Evolutionary conservation across 2,329 filamentous ascomycete species (phyloP), one percentile per base, ranked within the genome.

Genomic region (Epichloe sylvatica): DNA sequence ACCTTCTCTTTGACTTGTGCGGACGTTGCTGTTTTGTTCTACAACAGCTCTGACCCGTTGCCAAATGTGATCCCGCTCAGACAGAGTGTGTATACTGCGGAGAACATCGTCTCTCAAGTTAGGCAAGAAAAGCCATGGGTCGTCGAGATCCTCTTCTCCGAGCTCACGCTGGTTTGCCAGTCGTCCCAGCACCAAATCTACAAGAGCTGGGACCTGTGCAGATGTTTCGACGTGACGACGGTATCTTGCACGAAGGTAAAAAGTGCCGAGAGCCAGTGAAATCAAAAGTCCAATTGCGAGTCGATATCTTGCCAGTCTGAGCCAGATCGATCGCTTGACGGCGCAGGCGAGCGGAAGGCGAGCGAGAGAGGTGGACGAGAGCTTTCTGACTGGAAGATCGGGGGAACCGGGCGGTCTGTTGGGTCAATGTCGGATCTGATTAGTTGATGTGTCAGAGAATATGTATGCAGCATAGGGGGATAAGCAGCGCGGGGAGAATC

Each of bases 71-170:
- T 92, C 84, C 37, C 92, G 77, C 58, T 89, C 79, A 8, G 75
- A 74, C 19, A 90, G 75, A 3, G 78, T 83, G 64, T 96, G 87
- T 53, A 94, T 82, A 30, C 84, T 79, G 19, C 91, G 76, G 38
- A 98, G 73, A 3, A 98, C 83, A 61, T 97, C 91, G 61, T 98
- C 92, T 52, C 92, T 77, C 49, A 98, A 71, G 62, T 97, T 92
- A 1, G 86, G 86, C 57, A 96, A 78, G 60, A 88, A 86, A 53
- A 98, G 78, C 69, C 86, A 94, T 1, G 82, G 75, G 54, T 96
- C 90, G 17, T 80, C 77, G 47, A 82, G 52, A 64, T 75, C 64
- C 63, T 80, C 62, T 65, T 80, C 81, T 53, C 89, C 83, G n/a
- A 91, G 69, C 54, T 86, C 83, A 52, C 91, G 92, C 63, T 97